Evolutionary conservation across 2,329 filamentous ascomycete species (phyloP).

Genomic region (Scedosporium aurantiacum): DNA sequence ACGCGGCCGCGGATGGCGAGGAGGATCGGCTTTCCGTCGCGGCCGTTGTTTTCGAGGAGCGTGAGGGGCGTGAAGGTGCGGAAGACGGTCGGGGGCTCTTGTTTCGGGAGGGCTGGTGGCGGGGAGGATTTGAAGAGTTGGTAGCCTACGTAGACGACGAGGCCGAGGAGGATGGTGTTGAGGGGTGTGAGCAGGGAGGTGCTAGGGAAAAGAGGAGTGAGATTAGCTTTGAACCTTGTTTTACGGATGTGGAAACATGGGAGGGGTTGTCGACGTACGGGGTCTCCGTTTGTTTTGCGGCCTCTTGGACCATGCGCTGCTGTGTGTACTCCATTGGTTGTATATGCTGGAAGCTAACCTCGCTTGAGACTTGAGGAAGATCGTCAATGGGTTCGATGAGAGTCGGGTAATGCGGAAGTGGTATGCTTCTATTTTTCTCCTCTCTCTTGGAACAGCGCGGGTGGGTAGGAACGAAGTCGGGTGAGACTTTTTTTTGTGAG

Average conservation of each 20-base stretch:
- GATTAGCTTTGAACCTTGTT: background rate
- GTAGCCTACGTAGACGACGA: conserved; percentile 50
- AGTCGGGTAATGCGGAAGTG: no score
- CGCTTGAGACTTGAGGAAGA: background rate
- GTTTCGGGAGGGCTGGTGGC: conserved; percentile 31
- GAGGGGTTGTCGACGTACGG: background rate
- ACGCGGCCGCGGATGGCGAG: conserved; percentile 84
- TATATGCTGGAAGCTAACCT: background rate
- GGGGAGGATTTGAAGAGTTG: conserved; percentile 35
- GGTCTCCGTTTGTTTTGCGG: conserved; percentile 28
- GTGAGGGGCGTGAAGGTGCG: conserved; percentile 63
- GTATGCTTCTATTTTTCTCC: no score
- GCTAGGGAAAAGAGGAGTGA: conserved; percentile 16
- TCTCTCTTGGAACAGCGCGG: no score
- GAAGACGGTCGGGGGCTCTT: conserved; percentile 51
- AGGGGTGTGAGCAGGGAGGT: conserved; percentile 46
- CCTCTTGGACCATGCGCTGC: conserved; percentile 43
- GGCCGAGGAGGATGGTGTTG: conserved; percentile 47
- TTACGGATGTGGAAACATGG: background rate
- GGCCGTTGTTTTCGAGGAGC: conserved; percentile 78
- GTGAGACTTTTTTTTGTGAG: no score
- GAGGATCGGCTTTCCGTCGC: conserved; percentile 63
- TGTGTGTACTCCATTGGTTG: conserved; percentile 45
- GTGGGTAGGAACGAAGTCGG: no score
- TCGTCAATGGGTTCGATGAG: no score